Conservation (phyloP, 148 eudicot species). For the Heliamphora exappendiculata region DNA sequence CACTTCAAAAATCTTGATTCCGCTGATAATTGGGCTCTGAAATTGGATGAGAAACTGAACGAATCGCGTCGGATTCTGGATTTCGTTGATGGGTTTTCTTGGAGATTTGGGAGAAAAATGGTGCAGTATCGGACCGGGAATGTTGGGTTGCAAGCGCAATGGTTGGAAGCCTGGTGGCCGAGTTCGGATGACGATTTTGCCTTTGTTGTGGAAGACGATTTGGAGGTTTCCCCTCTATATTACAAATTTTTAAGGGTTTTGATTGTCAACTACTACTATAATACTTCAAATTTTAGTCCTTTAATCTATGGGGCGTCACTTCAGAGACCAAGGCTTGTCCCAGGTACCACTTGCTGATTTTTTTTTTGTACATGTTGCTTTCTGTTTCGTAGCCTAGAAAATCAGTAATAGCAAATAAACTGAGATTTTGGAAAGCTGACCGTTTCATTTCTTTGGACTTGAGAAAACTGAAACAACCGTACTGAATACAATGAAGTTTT, state of each 20-base stretch:
- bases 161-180: conserved; percentile 99
- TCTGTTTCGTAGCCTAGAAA: not conserved
- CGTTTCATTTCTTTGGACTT: not conserved
- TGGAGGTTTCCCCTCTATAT: conserved; percentile 74
- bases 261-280: conserved; percentile 58
- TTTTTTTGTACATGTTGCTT: not conserved
- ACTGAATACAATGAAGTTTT: not conserved
- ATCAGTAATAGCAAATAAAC: not conserved
- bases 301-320: conserved; percentile 75
- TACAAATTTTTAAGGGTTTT: conserved; percentile 56
- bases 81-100: conserved; percentile 66
- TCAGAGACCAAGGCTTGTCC: conserved; percentile 95
- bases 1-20: conserved; percentile 30
- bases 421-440: not conserved
- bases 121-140: conserved; percentile 77
- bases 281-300: conserved; percentile 59
- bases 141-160: conserved; percentile 89
- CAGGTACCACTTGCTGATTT: conserved; percentile 54
- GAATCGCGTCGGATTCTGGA: conserved; percentile 40
- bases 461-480: not conserved
- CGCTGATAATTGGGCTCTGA: conserved; percentile 11
- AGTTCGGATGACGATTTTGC: conserved; percentile 70
- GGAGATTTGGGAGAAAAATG: conserved; percentile 57
- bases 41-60: conserved; percentile 37
- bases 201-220: conserved; percentile 92